Conservation (phyloP, 2,329 filamentous ascomycete genomes). For the Ceratocystis diversiconidia region DNA sequence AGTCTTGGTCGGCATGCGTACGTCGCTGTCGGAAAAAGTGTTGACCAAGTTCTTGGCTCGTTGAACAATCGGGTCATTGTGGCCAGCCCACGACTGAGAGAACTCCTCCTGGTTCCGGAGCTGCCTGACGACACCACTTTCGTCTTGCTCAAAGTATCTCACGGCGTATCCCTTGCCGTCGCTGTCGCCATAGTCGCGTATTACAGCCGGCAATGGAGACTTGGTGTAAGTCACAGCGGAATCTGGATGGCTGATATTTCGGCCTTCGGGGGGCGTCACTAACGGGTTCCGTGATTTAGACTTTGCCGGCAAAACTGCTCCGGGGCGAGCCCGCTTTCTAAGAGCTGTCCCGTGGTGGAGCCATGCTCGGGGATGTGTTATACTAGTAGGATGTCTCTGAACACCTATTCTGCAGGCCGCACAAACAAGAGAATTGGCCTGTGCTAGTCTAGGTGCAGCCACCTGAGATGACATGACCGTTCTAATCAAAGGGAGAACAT, state of each 20-base stretch:
- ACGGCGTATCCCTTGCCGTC: slow-evolving; percentile 15
- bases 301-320: background rate
- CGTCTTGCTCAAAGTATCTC: slow-evolving; percentile 32
- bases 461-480: slow-evolving; percentile 16
- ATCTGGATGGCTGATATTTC: slow-evolving; percentile 11
- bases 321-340: slow-evolving; percentile 9
- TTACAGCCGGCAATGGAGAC: slow-evolving; percentile 16
- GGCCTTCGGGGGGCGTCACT: background rate
- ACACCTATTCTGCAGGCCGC: slow-evolving; percentile 1
- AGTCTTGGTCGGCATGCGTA: slow-evolving; percentile 19
- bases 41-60: slow-evolving; percentile 13
- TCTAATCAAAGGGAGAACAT: slow-evolving; percentile 3
- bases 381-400: background rate
- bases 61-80: slow-evolving; percentile 21
- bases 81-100: slow-evolving; percentile 26
- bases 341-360: slow-evolving; percentile 6
- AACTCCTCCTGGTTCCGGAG: slow-evolving; percentile 31
- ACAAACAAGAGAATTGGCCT: slow-evolving; percentile 15
- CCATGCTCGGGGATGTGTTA: slow-evolving; percentile 7
- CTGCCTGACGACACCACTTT: slow-evolving; percentile 24
- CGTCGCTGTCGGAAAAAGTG: slow-evolving; percentile 15
- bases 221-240: slow-evolving; percentile 11
- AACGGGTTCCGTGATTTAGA: background rate
- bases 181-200: slow-evolving; percentile 15
- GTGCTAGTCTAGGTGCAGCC: slow-evolving; percentile 15